Evolutionary conservation across 768 basidiomycete genomes (phyloP).

Genomic region (Pleurotus giganteus): DNA sequence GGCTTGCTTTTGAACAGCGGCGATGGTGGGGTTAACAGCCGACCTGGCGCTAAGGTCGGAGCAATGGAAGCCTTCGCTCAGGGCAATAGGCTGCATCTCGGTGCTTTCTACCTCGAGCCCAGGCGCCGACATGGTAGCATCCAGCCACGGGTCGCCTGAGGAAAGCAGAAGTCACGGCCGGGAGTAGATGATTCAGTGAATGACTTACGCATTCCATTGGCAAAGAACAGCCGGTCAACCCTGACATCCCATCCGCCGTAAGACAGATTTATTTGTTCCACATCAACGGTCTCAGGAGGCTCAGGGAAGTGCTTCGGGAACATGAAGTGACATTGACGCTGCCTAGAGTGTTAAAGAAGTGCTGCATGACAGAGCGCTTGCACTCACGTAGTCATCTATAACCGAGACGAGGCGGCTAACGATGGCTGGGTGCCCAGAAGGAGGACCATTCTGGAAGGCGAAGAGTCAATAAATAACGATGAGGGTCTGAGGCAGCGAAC

Average conservation of each 20-base stretch:
- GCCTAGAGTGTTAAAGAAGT: not conserved
- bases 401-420: conserved; percentile 56
- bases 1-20: conserved; percentile 50
- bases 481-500: not conserved
- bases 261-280: conserved; percentile 38
- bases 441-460: conserved; percentile 37
- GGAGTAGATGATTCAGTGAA: not conserved
- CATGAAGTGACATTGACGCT: conserved; percentile 69
- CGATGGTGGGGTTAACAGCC: conserved; percentile 46
- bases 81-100: conserved; percentile 49
- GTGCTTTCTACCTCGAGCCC: conserved; percentile 45
- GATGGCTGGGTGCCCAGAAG: conserved; percentile 34
- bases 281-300: conserved; percentile 32
- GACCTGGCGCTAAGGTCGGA: conserved; percentile 49
- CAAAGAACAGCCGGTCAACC: conserved; percentile 60
- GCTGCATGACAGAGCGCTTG: not conserved
- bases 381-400: conserved; percentile 48
- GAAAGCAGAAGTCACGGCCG: not conserved
- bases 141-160: conserved; percentile 73
- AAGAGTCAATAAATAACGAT: not conserved
- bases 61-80: conserved; percentile 64
- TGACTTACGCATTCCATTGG: conserved; percentile 61
- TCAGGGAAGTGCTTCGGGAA: conserved; percentile 55
- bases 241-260: conserved; percentile 65
- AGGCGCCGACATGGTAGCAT: conserved; percentile 65